A percentile compares a stretch with the other conserved stretches of the same genome.
Evolutionary conservation across 2,329 filamentous ascomycete genomes (phyloP).

Genomic region (Sporothrix brunneoviolacea): DNA sequence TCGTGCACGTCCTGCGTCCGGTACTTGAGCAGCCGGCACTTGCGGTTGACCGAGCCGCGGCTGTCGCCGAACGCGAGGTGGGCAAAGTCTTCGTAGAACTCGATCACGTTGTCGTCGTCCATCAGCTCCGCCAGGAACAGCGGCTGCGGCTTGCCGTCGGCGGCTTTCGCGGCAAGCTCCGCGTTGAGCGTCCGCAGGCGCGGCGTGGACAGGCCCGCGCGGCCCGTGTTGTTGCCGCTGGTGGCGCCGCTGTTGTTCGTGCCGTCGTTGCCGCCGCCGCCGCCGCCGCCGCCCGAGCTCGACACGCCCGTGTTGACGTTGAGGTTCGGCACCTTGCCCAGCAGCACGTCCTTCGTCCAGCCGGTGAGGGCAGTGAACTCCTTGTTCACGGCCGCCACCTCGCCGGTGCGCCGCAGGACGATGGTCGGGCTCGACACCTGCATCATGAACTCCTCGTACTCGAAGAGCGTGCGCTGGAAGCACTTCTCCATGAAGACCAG

Average conservation of each 20-base stretch:
- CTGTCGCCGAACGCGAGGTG: slow-evolving; percentile 89
- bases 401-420: slow-evolving; percentile 84
- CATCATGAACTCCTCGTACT: slow-evolving; percentile 89
- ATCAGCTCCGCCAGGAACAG: slow-evolving; percentile 89
- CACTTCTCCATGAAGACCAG: slow-evolving; percentile 97
- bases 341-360: slow-evolving; percentile 82
- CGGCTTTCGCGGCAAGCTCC: slow-evolving; percentile 26
- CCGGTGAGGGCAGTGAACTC: slow-evolving; percentile 95
- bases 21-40: slow-evolving; percentile 85
- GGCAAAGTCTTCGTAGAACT: slow-evolving; percentile 95
- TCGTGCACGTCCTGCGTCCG: slow-evolving; percentile 60
- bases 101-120: slow-evolving; percentile 85
- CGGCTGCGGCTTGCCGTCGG: slow-evolving; percentile 56
- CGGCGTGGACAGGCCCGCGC: slow-evolving; percentile 44
- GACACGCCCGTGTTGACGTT: slow-evolving; percentile 68
- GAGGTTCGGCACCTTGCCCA: slow-evolving; percentile 79
- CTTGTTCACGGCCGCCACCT: slow-evolving; percentile 91
- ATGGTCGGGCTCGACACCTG: slow-evolving; percentile 85
- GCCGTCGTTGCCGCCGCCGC: slow-evolving; percentile 17
- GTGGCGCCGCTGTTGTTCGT: slow-evolving; percentile 30
- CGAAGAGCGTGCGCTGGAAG: slow-evolving; percentile 84
- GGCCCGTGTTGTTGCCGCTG: slow-evolving; percentile 35
- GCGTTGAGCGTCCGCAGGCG: slow-evolving; percentile 35
- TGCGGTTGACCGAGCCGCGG: slow-evolving; percentile 73
- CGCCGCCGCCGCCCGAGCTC: slow-evolving; percentile 24